Evolutionary conservation across 179 eudicot species (phyloP).

Genomic region (Sideroxylon spinosum): DNA sequence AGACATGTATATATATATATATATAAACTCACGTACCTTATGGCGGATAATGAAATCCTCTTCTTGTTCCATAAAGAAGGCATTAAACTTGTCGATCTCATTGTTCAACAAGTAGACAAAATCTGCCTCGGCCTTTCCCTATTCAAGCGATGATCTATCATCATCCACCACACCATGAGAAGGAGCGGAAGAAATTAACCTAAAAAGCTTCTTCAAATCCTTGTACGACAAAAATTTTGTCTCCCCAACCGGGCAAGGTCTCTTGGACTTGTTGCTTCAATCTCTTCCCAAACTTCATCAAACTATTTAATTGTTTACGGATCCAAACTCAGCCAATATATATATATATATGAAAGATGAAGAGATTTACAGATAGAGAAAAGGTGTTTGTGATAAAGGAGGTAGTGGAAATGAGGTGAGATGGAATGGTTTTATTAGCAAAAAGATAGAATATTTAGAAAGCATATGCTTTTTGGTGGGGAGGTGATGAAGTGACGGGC

Average conservation of each 20-base stretch:
- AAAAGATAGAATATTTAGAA: slow-evolving; percentile 28
- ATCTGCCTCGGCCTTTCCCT: slow-evolving; percentile 48
- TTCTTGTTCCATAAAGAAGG: slow-evolving; percentile 76
- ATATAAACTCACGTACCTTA: slow-evolving; percentile 35
- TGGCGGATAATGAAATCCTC: slow-evolving; percentile 77
- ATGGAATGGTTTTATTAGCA: slow-evolving; percentile 5
- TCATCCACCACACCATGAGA: not conserved
- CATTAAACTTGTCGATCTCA: slow-evolving; percentile 80
- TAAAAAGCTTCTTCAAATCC: slow-evolving; percentile 65
- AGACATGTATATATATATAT: too few relatives aligned
- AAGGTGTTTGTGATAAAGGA: not conserved
- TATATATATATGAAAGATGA: not conserved
- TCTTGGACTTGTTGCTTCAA: slow-evolving; percentile 68
- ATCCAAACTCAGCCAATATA: too few relatives aligned
- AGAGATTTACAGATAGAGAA: not conserved
- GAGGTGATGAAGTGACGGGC: slow-evolving; percentile 8
- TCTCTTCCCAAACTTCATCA: slow-evolving; percentile 82
- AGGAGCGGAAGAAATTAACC: slow-evolving; percentile 40
- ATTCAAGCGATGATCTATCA: slow-evolving; percentile 33
- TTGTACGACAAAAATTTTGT: slow-evolving; percentile 74
- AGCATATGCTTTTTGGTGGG: slow-evolving; percentile 53
- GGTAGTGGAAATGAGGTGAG: slow-evolving; percentile 4
- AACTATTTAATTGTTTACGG: too few relatives aligned
- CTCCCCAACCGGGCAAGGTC: slow-evolving; percentile 73
- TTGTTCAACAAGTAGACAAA: slow-evolving; percentile 55